Percentiles rank a stretch among this genome's conserved stretches.
phyloP scores from a whole-genome alignment of 1,284 basidiomycete species.

The Heterobasidion occidentale region DNA sequence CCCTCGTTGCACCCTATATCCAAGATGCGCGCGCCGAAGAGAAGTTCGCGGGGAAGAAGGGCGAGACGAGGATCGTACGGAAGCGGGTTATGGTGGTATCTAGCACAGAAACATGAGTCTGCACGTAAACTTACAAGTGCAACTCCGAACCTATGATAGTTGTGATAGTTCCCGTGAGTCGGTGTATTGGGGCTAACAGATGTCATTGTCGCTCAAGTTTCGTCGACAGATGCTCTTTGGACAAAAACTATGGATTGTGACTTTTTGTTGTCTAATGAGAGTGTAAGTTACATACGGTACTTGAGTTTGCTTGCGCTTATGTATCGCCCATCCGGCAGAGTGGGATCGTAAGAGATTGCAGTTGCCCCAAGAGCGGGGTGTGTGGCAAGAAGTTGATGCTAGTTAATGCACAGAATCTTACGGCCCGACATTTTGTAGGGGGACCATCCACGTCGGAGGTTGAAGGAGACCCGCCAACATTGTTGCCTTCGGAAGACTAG shows the following conservation, averaged over 20 bases:
- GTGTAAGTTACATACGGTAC: too few species aligned
- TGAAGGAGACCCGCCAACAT: too few species aligned
- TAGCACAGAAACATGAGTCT: slow-evolving; percentile 16
- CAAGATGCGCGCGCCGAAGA: slow-evolving; percentile 51
- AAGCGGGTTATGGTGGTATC: slow-evolving; percentile 55
- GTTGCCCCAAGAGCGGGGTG: too few species aligned
- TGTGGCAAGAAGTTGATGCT: too few species aligned
- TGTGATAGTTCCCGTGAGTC: slow-evolving; percentile 62
- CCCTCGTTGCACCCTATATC: slow-evolving; percentile 85
- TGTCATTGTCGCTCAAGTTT: slow-evolving; percentile 5
- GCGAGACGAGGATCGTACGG: slow-evolving; percentile 49
- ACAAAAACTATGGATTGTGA: background rate
- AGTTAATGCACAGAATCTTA: too few species aligned
- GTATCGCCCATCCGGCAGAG: too few species aligned
- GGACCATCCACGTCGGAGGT: too few species aligned
- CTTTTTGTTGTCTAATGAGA: background rate
- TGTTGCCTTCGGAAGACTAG: too few species aligned
- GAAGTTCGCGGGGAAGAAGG: slow-evolving; percentile 45
- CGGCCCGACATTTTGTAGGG: too few species aligned
- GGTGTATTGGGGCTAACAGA: slow-evolving; percentile 20
- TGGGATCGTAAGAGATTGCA: too few species aligned
- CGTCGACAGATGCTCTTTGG: background rate
- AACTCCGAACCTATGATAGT: slow-evolving; percentile 49
- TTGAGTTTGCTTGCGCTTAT: too few species aligned
- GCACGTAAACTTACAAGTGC: background rate